Percentiles rank a stretch among this genome's conserved stretches.
Evolutionary conservation across 2,329 filamentous ascomycete species (phyloP).

Genomic region (Sphaceloma murrayae): DNA sequence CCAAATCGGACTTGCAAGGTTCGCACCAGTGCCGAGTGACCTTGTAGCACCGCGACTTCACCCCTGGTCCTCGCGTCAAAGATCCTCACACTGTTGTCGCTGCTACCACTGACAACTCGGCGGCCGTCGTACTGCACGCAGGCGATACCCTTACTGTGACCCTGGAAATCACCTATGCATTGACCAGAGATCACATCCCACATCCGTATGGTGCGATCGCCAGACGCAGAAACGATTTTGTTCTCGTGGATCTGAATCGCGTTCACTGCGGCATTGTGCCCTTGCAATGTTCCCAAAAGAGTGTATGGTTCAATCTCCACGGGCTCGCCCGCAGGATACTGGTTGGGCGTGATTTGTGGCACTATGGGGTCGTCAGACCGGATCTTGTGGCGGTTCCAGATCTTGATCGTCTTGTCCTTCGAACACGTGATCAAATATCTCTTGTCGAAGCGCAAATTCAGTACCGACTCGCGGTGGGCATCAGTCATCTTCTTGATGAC

Average conservation of each 20-base stretch:
- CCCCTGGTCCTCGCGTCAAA: constrained; percentile 80
- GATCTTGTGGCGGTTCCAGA: constrained; percentile 77
- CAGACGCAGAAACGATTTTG: constrained; percentile 88
- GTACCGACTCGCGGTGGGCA: constrained; percentile 80
- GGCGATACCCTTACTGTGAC: constrained; percentile 90
- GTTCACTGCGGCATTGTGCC: constrained; percentile 87
- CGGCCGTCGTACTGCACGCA: constrained; percentile 95
- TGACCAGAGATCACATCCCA: constrained; percentile 80
- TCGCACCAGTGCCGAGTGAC: constrained; percentile 75
- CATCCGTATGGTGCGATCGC: constrained; percentile 85
- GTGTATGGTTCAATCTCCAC: constrained; percentile 59
- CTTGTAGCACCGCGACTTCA: constrained; percentile 77
- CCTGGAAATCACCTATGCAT: constrained; percentile 68
- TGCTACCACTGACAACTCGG: constrained; percentile 89
- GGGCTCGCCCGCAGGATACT: constrained; percentile 38
- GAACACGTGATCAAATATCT: constrained; percentile 91
- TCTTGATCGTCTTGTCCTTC: constrained; percentile 93
- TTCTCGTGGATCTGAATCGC: constrained; percentile 81
- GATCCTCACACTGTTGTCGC: constrained; percentile 90
- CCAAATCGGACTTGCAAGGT: constrained; percentile 94
- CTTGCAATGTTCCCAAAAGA: constrained; percentile 68
- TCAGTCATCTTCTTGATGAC: constrained; percentile 64
- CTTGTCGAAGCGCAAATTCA: constrained; percentile 88
- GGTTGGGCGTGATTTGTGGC: constrained; percentile 22
- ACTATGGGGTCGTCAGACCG: constrained; percentile 34